Evolutionary conservation across 306 rosid genomes (phyloP).

Genomic region (Pyrus betulifolia): DNA sequence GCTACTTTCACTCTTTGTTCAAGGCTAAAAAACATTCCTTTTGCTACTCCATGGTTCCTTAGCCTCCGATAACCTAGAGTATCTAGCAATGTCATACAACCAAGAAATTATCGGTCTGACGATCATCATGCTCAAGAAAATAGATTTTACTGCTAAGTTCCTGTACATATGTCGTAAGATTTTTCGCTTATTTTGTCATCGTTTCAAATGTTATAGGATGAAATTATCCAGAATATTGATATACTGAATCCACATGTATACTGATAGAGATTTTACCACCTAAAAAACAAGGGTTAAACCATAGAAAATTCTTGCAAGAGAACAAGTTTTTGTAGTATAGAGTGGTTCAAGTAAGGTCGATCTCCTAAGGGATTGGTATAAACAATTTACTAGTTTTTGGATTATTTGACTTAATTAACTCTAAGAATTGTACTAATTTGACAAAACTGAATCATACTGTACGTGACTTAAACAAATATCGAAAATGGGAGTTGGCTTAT

Average conservation of each 20-base stretch:
- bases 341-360: too few relatives aligned
- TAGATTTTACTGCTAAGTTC: not conserved
- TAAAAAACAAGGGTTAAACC: too few relatives aligned
- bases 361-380: too few relatives aligned
- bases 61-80: not conserved
- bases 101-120: not conserved
- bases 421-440: too few relatives aligned
- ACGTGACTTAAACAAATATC: too few relatives aligned
- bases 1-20: constrained; percentile 16
- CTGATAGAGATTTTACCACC: too few relatives aligned
- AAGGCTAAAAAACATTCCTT: not conserved
- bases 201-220: not conserved
- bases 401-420: too few relatives aligned
- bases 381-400: too few relatives aligned
- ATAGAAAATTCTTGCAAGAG: too few relatives aligned
- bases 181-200: not conserved
- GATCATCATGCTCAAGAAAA: not conserved
- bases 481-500: too few relatives aligned
- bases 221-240: not conserved
- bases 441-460: too few relatives aligned
- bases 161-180: not conserved
- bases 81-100: not conserved
- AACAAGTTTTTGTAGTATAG: too few relatives aligned
- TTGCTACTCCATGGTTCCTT: not conserved
- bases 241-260: not conserved